Percentiles rank a stretch among this genome's conserved stretches.
Evolutionary conservation across 2,329 filamentous ascomycete species (phyloP).

Genomic region (Aureobasidium lini): DNA sequence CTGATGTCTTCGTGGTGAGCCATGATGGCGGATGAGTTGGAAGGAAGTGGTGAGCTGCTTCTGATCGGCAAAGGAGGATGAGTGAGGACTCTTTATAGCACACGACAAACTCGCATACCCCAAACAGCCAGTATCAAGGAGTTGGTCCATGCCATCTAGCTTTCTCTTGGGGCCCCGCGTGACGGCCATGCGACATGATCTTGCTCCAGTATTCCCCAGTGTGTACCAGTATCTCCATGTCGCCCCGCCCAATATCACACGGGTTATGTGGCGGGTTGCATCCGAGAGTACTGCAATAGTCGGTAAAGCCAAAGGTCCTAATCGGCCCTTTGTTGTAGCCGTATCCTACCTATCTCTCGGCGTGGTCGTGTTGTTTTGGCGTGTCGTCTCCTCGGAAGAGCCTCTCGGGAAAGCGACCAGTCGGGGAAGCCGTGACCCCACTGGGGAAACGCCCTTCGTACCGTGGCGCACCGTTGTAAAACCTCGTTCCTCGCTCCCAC

Average conservation of each 20-base stretch:
- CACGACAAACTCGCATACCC: not conserved
- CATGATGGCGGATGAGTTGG: not conserved
- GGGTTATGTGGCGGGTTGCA: not conserved
- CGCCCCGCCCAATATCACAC: no score
- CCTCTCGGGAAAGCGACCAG: no score
- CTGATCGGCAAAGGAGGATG: no score
- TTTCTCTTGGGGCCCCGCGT: not conserved
- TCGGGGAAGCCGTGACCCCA: no score
- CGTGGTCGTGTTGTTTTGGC: no score
- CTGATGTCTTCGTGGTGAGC: not conserved
- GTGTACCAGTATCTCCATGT: not conserved
- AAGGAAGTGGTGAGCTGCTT: not conserved
- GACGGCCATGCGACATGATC: not conserved
- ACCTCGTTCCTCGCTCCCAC: no score
- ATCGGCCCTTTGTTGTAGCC: not conserved
- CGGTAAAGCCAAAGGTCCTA: not conserved
- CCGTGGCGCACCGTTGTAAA: no score
- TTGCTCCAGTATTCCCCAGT: not conserved
- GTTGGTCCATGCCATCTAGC: not conserved
- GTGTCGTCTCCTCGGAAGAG: no score
- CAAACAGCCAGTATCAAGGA: no score
- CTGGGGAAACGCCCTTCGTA: no score
- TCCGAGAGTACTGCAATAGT: not conserved
- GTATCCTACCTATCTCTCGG: no score
- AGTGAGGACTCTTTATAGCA: not conserved